These are phyloP conservation scores for Melampsora abietis-canadensis DNA, from an alignment of 1,284 basidiomycete genomes.

Conservation along the genomic window DNA sequence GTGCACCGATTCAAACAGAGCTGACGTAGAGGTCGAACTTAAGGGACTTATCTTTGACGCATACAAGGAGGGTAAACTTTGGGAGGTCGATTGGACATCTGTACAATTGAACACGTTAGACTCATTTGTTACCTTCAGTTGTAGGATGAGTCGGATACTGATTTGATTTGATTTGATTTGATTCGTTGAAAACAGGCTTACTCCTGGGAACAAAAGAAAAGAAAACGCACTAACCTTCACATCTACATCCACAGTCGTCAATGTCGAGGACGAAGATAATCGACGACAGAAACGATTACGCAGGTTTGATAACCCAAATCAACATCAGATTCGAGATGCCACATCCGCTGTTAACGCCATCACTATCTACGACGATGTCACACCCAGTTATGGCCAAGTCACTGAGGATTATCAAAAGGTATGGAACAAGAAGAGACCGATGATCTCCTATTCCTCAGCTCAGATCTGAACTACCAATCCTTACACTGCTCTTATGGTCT, in stretches of 20 bases:
- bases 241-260: constrained; percentile 12
- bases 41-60: constrained; percentile 55
- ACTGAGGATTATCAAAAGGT: constrained; percentile 36
- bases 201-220: constrained; percentile 65
- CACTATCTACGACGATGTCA: constrained; percentile 44
- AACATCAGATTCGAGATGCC: constrained; percentile 49
- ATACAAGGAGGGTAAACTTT: constrained; percentile 65
- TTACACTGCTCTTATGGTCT: neutral
- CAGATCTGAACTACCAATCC: neutral
- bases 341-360: constrained; percentile 47
- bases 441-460: neutral
- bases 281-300: constrained; percentile 51
- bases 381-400: constrained; percentile 18
- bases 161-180: constrained; percentile 45
- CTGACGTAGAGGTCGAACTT: constrained; percentile 55
- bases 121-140: constrained; percentile 42
- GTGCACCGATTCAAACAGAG: constrained; percentile 54
- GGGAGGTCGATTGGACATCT: constrained; percentile 81
- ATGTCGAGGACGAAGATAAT: constrained; percentile 47
- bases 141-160: constrained; percentile 45
- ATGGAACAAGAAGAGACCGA: no score
- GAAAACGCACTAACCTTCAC: constrained; percentile 18
- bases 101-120: constrained; percentile 73
- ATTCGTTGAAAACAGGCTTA: constrained; percentile 61
- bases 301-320: constrained; percentile 48